Conservation (phyloP, 2,329 filamentous ascomycete species). For the Colletotrichum sp. region DNA sequence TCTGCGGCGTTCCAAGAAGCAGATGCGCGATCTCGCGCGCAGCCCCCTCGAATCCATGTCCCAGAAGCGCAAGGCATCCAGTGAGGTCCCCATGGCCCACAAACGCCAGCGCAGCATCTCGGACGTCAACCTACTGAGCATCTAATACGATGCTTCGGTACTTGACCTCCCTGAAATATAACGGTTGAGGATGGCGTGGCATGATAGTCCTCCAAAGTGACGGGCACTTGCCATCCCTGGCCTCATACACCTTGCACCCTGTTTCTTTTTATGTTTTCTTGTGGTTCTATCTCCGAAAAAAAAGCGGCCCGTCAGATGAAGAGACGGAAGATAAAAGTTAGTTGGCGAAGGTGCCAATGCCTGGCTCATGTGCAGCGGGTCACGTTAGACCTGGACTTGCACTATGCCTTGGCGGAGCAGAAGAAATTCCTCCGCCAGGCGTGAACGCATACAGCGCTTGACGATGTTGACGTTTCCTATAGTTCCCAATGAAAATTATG, state of each 20-base stretch:
- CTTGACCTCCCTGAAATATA: slow-evolving; percentile 25
- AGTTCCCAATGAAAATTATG: slow-evolving; percentile 14
- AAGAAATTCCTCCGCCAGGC: background rate
- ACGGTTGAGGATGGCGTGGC: slow-evolving; percentile 54
- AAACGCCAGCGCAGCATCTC: slow-evolving; percentile 66
- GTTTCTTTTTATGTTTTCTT: slow-evolving; percentile 18
- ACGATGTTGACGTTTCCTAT: background rate
- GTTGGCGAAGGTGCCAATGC: background rate
- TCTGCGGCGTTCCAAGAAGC: slow-evolving; percentile 62
- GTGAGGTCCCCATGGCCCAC: slow-evolving; percentile 47
- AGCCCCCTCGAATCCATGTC: slow-evolving; percentile 55
- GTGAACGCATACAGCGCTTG: background rate
- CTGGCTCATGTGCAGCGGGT: background rate
- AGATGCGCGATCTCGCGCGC: slow-evolving; percentile 47
- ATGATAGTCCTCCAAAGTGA: slow-evolving; percentile 21
- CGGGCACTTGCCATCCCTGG: slow-evolving; percentile 43
- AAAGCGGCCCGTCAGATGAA: background rate
- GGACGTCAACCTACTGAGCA: slow-evolving; percentile 54
- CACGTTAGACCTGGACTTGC: background rate
- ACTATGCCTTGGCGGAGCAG: background rate
- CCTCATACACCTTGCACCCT: slow-evolving; percentile 30
- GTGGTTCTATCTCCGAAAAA: background rate
- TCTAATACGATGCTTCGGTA: slow-evolving; percentile 35
- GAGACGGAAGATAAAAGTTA: slow-evolving; percentile 10
- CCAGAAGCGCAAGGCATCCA: slow-evolving; percentile 62